Percentiles rank a stretch among this genome's conserved stretches.
phyloP scores from a whole-genome alignment of 2,329 filamentous ascomycete species.

The Phoma sp. region DNA sequence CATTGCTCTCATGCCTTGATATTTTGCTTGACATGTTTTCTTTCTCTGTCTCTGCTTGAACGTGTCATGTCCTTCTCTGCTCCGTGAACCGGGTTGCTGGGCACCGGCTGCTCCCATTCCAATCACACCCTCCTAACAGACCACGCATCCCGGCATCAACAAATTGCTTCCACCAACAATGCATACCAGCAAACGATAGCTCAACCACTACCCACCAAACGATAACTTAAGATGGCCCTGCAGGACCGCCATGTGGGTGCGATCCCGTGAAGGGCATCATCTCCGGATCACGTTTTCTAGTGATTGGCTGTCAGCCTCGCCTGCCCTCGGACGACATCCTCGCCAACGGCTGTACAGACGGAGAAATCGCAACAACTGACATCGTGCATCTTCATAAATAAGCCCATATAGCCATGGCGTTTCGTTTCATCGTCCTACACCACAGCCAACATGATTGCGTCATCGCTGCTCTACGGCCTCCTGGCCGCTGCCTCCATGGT shows the following conservation, averaged over 20 bases:
- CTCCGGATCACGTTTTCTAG: conserved; percentile 33
- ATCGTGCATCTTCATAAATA: conserved; percentile 16
- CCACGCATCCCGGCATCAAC: conserved; percentile 1
- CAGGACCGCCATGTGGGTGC: conserved; percentile 7
- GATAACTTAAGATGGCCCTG: conserved; percentile 3
- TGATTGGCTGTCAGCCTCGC: conserved; percentile 31
- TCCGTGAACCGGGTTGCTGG: not conserved
- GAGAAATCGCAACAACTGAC: not conserved
- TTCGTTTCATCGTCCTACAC: not conserved
- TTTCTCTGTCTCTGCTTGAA: no score
- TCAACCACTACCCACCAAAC: not conserved
- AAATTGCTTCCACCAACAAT: not conserved
- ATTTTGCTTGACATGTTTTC: no score
- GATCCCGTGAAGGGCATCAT: conserved; percentile 6
- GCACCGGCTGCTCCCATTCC: conserved; percentile 13
- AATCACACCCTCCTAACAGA: conserved; percentile 9
- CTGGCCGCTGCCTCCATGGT: conserved; percentile 26
- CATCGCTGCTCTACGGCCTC: conserved; percentile 26
- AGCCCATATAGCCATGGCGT: not conserved
- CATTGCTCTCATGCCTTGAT: no score
- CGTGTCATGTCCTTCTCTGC: not conserved
- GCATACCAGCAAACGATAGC: not conserved
- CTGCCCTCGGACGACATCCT: not conserved
- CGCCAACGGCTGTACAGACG: conserved; percentile 1
- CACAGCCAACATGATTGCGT: conserved; percentile 24